Base-by-base conservation (phyloP, 176 grass and related monocot genomes). In the Ensete glaucum region DNA sequence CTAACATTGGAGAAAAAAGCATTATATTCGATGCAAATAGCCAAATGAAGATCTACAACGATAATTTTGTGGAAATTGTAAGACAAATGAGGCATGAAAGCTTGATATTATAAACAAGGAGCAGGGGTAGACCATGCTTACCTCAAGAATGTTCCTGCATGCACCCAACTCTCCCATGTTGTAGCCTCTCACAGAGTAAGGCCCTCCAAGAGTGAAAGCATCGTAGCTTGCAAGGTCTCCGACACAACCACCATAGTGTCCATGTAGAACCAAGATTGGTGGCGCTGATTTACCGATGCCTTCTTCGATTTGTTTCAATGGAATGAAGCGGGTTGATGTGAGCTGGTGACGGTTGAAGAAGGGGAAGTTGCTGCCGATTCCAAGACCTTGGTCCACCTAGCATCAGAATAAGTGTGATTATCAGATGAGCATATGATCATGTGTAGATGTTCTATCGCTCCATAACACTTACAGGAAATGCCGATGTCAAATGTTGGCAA, bases 221-320 rank as follows among this genome's bases (percentile, higher is more conserved):
- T 99, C 96, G 77, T 99, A 99, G 83, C 91, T 99, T 24, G 91
- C 91, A 59, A 99, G 67, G 77, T 99, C 96, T 69, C 96, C 96
- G 19, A 99, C 84, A 80, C 88, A 99, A n/a, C 96, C 96, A 15
- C 91, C 96, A 62, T 89, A 99, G 84, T 99, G 96, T 23, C 91
- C 85, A 81, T 99, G 88, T 76, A 99, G 74, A 81, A 99, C 96
- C 79, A 99, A 87, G 80, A 99, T 81, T 68, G 86, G 91, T 50
- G 96, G 96, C 19, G 90, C 73, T 50, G 96, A 81, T 78, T 91
- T 94, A 75, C 86, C 86, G 26, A 81, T 80, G 53, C 91, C 91
- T 82, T 95, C 90, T 77, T 91, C 90, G 71, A 82, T 84, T 25
- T 99, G 86, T 54, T 99, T 99, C 67, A 99, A 82, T 54, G 87